These are phyloP conservation scores for Candida neerlandica DNA, from an alignment of 1,139 yeast species.

Conservation along the genomic window DNA sequence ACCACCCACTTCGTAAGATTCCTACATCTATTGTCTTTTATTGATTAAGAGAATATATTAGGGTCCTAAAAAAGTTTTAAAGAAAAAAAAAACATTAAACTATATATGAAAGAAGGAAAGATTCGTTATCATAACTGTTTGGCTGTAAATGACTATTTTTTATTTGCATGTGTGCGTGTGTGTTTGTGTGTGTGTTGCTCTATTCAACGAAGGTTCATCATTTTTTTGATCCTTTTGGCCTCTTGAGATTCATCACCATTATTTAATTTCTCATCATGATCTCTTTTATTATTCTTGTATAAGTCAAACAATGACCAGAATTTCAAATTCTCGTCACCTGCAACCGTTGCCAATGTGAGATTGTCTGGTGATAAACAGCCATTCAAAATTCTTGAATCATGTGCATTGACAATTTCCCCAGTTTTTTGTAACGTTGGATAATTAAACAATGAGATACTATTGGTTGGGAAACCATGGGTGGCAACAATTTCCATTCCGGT, in stretches of 20 bases:
- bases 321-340: conserved; percentile 95
- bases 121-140: not conserved
- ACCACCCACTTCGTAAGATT: no score
- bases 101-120: not conserved
- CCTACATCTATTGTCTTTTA: not conserved
- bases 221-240: conserved; percentile 18
- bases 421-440: conserved; percentile 87
- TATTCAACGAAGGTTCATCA: conserved; percentile 18
- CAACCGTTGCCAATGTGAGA: conserved; percentile 87
- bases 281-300: conserved; percentile 35
- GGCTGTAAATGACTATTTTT: no score
- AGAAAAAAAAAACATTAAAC: not conserved
- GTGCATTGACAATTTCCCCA: conserved; percentile 85
- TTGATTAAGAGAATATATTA: not conserved
- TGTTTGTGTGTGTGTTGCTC: not conserved
- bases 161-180: no score
- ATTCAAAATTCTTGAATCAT: conserved; percentile 83
- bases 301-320: conserved; percentile 90
- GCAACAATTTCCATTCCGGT: conserved; percentile 87
- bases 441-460: conserved; percentile 79
- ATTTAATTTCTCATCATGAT: conserved; percentile 16
- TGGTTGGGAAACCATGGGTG: conserved; percentile 92
- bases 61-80: not conserved
- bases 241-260: conserved; percentile 25
- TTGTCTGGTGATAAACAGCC: conserved; percentile 91